Base-by-base conservation (phyloP, 192 early-diverging fungal species). In the Paraglomus occultum region DNA sequence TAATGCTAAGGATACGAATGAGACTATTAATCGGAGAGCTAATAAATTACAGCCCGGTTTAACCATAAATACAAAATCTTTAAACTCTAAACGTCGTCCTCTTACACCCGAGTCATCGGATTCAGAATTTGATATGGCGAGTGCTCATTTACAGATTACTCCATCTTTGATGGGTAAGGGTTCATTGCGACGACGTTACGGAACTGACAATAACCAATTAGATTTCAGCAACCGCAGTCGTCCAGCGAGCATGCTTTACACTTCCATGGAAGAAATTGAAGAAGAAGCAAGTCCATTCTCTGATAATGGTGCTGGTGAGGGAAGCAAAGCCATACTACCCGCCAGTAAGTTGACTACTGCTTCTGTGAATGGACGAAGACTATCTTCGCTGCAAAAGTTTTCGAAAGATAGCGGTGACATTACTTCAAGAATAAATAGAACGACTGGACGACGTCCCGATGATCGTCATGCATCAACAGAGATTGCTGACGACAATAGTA, bases 61-160 rank as follows among this genome's bases (percentile, higher is more conserved):
- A 47, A 59, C 55, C 7, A 59, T 70, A 38, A 59, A 70, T 58
- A 70, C 22, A 2, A 70, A 70, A 59, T 17, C 67, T 40, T 2
- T 31, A 31, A 31, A 3, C 3, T 20, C 43, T 4, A 45, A 55
- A 49, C 54, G 54, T 23, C 67, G 67, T 48, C 31, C 59, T 49
- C 46, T 70, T 3, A 70, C 67, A 1, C 67, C 67, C 15, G 67
- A 70, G 50, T 57, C 67, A 14, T 70, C 67, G 8, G 67, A 70
- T 70, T 70, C 67, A 7, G 67, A 70, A 59, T 70, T 70, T 57
- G 67, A 70, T 59, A 43, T 70, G 15, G 48, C 55, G 40, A 70
- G 39, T 40, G 12, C 67, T 12, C 67, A 70, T 50, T 49, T 70
- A 23, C 38, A 53, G n/a, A 40, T 70, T 11, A 20, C 67, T 15